A percentile compares a stretch with the other conserved stretches of the same genome.
phyloP scores from a whole-genome alignment of 306 rosid genomes.

The Fragaria vesca region DNA sequence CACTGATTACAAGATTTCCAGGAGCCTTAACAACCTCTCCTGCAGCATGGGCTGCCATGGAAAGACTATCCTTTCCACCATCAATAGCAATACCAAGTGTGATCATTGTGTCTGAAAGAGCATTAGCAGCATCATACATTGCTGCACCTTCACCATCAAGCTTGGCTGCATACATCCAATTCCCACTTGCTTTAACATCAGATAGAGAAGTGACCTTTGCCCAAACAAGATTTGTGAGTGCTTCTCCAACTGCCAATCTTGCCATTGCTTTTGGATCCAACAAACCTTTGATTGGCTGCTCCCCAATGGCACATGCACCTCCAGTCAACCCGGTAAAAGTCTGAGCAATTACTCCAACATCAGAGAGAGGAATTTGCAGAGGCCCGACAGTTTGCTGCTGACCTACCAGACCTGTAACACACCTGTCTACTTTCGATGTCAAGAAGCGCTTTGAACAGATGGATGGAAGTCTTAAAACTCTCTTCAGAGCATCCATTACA shows the following conservation, averaged over 20 bases:
- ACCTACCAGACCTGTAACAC: conserved; percentile 86
- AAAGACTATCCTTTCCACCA: conserved; percentile 92
- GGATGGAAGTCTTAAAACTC: conserved; percentile 80
- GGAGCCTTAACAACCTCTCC: conserved; percentile 91
- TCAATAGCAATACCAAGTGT: conserved; percentile 90
- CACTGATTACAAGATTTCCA: conserved; percentile 90
- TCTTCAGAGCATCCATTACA: conserved; percentile 62
- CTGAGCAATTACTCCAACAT: conserved; percentile 88
- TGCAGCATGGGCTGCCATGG: conserved; percentile 85
- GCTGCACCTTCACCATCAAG: conserved; percentile 94
- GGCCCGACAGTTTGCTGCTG: conserved; percentile 96
- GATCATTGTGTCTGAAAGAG: conserved; percentile 80
- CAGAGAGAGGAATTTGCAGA: conserved; percentile 78
- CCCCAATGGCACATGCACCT: conserved; percentile 93
- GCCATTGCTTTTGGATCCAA: conserved; percentile 94
- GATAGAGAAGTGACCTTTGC: conserved; percentile 81
- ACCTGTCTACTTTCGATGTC: conserved; percentile 77
- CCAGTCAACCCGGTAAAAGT: conserved; percentile 67
- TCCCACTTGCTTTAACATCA: conserved; percentile 91
- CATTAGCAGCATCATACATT: conserved; percentile 79
- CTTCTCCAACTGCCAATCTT: conserved; percentile 90
- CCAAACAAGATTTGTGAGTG: conserved; percentile 95
- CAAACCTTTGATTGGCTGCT: conserved; percentile 85
- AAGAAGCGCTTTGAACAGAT: conserved; percentile 80
- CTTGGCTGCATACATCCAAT: conserved; percentile 97